phyloP scores from a whole-genome alignment of 169 alveolate genomes.

The Plasmodium gonderi region DNA sequence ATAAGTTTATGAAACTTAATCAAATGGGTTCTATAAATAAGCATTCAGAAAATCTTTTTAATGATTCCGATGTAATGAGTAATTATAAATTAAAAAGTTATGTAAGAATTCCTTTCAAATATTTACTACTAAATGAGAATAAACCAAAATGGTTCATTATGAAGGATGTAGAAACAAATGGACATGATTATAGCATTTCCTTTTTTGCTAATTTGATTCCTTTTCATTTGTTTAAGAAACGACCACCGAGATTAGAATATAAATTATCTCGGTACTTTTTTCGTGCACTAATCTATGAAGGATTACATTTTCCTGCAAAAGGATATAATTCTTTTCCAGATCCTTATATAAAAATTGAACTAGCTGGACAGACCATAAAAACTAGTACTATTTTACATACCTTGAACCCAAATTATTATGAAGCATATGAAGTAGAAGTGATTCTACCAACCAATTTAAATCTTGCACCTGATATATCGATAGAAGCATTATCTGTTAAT shows the following conservation, averaged over 20 bases:
- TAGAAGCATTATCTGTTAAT: slow-evolving; percentile 82
- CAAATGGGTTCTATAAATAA: slow-evolving; percentile 53
- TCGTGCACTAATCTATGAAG: slow-evolving; percentile 91
- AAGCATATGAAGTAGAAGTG: slow-evolving; percentile 89
- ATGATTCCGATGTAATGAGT: slow-evolving; percentile 16
- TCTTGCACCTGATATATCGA: slow-evolving; percentile 90
- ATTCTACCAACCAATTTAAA: slow-evolving; percentile 88
- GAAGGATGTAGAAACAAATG: slow-evolving; percentile 75
- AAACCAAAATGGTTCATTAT: slow-evolving; percentile 90
- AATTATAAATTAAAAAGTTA: slow-evolving; percentile 60
- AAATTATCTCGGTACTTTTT: slow-evolving; percentile 82
- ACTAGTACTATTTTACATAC: slow-evolving; percentile 86
- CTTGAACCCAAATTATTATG: slow-evolving; percentile 89
- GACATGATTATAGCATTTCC: slow-evolving; percentile 75
- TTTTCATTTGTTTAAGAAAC: slow-evolving; percentile 66
- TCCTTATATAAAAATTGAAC: slow-evolving; percentile 82
- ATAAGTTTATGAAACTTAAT: not conserved
- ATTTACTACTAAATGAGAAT: slow-evolving; percentile 77
- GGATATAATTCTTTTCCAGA: slow-evolving; percentile 84
- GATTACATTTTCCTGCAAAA: slow-evolving; percentile 88
- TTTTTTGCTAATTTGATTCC: slow-evolving; percentile 77
- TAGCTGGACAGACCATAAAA: slow-evolving; percentile 87
- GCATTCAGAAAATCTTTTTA: slow-evolving; percentile 8
- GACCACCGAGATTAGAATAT: slow-evolving; percentile 89
- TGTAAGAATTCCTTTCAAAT: slow-evolving; percentile 81